Evolutionary conservation across 768 basidiomycete genomes (phyloP).

Genomic region (Dioszegia aurantiaca): DNA sequence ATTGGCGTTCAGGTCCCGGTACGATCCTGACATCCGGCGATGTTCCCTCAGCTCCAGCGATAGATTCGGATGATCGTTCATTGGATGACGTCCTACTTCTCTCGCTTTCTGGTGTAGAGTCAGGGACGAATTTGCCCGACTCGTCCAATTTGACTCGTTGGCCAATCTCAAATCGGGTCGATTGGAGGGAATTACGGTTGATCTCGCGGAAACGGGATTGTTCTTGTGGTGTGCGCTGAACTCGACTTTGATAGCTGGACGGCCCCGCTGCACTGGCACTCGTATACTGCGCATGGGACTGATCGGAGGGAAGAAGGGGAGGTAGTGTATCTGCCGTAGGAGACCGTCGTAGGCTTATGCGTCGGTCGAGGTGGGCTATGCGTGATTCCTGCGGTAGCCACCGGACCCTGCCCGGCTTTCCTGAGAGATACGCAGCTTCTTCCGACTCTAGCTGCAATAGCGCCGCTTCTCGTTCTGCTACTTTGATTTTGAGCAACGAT

Average conservation of each 20-base stretch:
- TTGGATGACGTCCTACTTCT: conserved; percentile 4
- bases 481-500: conserved; percentile 63
- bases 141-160: conserved; percentile 61
- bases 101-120: conserved; percentile 22
- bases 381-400: background rate
- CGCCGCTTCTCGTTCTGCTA: conserved; percentile 71
- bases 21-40: background rate
- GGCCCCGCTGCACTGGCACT: background rate
- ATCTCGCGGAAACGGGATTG: conserved; percentile 68
- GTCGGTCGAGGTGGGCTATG: background rate
- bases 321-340: background rate
- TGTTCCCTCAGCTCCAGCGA: background rate
- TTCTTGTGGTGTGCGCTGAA: background rate
- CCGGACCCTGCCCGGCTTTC: background rate
- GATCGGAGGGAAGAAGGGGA: background rate
- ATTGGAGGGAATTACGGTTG: conserved; percentile 58
- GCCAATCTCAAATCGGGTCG: conserved; percentile 55
- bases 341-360: background rate
- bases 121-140: conserved; percentile 58
- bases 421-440: conserved; percentile 39
- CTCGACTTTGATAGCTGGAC: conserved; percentile 7
- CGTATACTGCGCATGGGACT: background rate
- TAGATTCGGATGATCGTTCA: background rate
- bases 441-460: conserved; percentile 71
- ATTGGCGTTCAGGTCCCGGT: background rate